Base-by-base conservation (phyloP, 495 filamentous ascomycete genomes). In the Penicillium paradoxum region DNA sequence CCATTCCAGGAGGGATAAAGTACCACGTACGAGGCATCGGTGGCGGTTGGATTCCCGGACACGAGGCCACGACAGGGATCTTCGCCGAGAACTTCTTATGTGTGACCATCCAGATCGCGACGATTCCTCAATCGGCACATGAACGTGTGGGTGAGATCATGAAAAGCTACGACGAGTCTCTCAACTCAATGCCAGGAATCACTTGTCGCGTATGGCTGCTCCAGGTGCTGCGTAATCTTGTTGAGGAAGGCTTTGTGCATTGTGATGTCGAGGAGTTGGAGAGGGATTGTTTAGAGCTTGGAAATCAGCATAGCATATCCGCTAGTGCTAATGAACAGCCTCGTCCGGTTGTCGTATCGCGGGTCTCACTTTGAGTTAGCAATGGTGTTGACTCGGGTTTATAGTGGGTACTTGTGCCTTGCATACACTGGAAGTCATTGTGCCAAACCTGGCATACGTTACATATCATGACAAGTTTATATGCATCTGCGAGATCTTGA, bases 281-380 rank as follows among this genome's bases (percentile, higher is more conserved):
- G 45, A 47, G 15, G 30, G 45, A 47, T 21, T 47, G 45, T n/a
- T 24, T 47, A 1, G 29, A 15, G 19, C 24, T 47, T 47, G 45
- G 30, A 6, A 47, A 46, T 46, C 17, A 21, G 17, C 19, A 21
- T 36, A 46, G 44, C 13, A 2, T 14, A 5, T 18, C 30, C 9
- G 45, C 45, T 34, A 22, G 30, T 36, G 8, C 2, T 14, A 32
- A 36, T 47, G 6, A 22, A 17, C 45, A 47, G 30, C 32, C 45
- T 19, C 17, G 45, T 19, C 32, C 45, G 19, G 45, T 37, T 14
- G 19, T 27, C 5, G 36, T 15, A 29, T 47, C 30, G 30, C 19
- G 32, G 13, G 24, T 27, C 7, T 27, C 24, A 7, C 7, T 27
- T 27, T 27, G 24, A 7, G n/a, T n/a, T n/a, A n/a, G n/a, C n/a